phyloP scores from a whole-genome alignment of 805 yeast species.

The Blastobotrys muscicola region DNA sequence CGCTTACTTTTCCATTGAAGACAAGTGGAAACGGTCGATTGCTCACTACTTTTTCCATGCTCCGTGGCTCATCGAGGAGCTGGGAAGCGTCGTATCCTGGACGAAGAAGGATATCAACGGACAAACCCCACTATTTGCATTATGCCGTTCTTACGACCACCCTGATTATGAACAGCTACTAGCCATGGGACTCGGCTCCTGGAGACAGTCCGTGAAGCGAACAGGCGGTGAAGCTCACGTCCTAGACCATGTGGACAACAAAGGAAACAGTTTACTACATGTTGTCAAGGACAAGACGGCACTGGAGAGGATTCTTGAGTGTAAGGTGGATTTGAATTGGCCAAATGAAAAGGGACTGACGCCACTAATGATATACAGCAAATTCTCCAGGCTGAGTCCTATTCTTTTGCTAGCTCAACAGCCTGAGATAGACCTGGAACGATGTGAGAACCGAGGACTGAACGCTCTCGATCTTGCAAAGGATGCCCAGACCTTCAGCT shows the following conservation, averaged over 20 bases:
- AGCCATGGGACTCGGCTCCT: slow-evolving; percentile 11
- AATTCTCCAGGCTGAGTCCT: slow-evolving; percentile 58
- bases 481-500: slow-evolving; percentile 17
- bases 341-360: slow-evolving; percentile 50
- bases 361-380: slow-evolving; percentile 63
- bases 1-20: slow-evolving; percentile 41
- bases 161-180: slow-evolving; percentile 38
- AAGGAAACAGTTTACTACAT: slow-evolving; percentile 73
- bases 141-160: slow-evolving; percentile 77
- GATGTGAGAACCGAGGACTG: slow-evolving; percentile 22
- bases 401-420: slow-evolving; percentile 42
- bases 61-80: slow-evolving; percentile 36
- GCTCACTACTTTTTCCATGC: slow-evolving; percentile 70
- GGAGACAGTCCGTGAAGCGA: slow-evolving; percentile 5
- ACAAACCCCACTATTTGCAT: slow-evolving; percentile 69
- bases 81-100: slow-evolving; percentile 68
- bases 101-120: slow-evolving; percentile 48
- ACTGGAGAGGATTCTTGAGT: slow-evolving; percentile 33
- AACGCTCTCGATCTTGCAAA: slow-evolving; percentile 29
- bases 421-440: slow-evolving; percentile 37
- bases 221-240: slow-evolving; percentile 25
- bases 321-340: slow-evolving; percentile 47
- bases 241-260: slow-evolving; percentile 57
- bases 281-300: slow-evolving; percentile 42
- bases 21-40: slow-evolving; percentile 45